These are phyloP conservation scores for Anethum foeniculum DNA, from an alignment of 140 eudicot species.

Conservation along the genomic window DNA sequence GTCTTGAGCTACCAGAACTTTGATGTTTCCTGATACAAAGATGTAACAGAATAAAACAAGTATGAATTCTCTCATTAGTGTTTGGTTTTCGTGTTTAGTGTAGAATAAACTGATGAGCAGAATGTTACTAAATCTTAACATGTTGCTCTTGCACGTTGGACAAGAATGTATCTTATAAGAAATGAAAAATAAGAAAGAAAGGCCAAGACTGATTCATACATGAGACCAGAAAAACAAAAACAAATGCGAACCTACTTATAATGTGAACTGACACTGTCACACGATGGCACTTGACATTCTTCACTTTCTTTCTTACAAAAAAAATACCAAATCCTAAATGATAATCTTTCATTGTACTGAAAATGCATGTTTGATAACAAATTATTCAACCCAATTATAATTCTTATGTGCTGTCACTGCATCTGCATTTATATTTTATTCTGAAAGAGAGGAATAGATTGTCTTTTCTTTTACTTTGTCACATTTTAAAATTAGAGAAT, in stretches of 20 bases:
- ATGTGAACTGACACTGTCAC: neutral
- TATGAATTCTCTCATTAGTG: neutral
- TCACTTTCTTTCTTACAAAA: neutral
- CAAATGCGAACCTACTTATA: neutral
- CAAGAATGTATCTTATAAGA: neutral
- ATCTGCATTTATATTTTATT: too few species aligned
- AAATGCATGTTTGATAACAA: too few species aligned
- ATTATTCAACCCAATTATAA: too few species aligned
- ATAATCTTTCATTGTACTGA: too few species aligned
- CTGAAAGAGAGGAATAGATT: too few species aligned
- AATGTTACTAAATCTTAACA: neutral
- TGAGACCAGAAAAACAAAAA: neutral
- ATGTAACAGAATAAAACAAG: neutral
- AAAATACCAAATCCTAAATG: too few species aligned
- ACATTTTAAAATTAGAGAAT: too few species aligned
- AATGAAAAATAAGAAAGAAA: neutral
- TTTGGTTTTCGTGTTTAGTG: conserved; percentile 1
- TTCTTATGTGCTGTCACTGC: too few species aligned
- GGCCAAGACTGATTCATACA: neutral
- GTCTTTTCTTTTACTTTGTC: too few species aligned
- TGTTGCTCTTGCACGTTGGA: neutral
- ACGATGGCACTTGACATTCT: neutral
- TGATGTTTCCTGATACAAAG: neutral
- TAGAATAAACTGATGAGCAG: neutral
- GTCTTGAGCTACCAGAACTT: neutral